A percentile compares a stretch with the other conserved stretches of the same genome.
These are phyloP conservation scores for Alternaria consortialis DNA, from an alignment of 2,329 filamentous ascomycete genomes.

Conservation along the genomic window DNA sequence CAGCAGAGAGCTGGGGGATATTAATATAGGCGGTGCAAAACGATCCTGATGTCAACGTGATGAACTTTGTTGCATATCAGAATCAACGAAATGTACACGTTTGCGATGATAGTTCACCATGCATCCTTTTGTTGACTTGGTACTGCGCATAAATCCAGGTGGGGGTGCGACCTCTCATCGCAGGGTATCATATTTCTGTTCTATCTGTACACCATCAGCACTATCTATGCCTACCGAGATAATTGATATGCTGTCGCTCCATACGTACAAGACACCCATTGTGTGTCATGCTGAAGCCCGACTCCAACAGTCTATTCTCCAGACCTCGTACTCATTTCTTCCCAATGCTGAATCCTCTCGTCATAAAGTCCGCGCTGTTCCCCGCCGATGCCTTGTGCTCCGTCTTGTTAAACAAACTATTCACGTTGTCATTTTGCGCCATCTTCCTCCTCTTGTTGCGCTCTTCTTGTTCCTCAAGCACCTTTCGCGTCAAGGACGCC, in stretches of 20 bases:
- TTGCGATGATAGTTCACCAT: neutral
- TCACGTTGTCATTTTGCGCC: conserved; percentile 62
- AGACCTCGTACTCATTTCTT: conserved; percentile 28
- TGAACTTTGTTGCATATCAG: neutral
- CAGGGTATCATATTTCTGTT: conserved; percentile 3
- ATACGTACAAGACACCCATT: neutral
- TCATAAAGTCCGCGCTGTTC: conserved; percentile 61
- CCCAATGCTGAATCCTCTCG: conserved; percentile 56
- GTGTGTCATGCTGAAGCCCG: neutral
- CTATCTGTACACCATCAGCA: neutral
- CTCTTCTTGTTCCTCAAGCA: conserved; percentile 86
- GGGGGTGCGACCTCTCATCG: neutral
- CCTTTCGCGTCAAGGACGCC: conserved; percentile 83
- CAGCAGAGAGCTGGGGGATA: neutral
- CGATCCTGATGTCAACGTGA: neutral
- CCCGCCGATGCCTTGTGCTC: conserved; percentile 46
- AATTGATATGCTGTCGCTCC: neutral
- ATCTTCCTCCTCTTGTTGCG: conserved; percentile 80
- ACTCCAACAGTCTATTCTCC: neutral
- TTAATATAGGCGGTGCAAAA: neutral
- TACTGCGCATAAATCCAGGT: neutral
- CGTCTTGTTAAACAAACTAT: conserved; percentile 56
- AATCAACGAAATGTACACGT: neutral
- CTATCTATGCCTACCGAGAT: neutral
- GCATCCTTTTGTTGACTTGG: neutral